phyloP scores from a whole-genome alignment of 2,329 filamentous ascomycete species.

The Monilinia fructigena region DNA sequence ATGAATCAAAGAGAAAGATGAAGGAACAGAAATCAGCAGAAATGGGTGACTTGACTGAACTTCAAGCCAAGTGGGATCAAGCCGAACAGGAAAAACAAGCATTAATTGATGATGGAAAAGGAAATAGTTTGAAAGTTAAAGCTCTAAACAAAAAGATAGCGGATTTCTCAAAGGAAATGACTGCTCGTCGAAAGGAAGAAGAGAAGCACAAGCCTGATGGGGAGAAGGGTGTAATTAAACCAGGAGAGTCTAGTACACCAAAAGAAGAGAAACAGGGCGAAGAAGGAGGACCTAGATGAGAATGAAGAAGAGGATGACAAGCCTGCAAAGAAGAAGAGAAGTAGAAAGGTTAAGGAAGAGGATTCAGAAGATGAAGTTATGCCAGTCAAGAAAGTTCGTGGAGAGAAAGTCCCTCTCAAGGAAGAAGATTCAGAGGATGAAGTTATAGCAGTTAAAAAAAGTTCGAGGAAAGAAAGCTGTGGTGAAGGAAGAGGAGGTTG shows the following conservation, averaged over 20 bases:
- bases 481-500: constrained; percentile 15
- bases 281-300: constrained; percentile 21
- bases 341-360: constrained; percentile 19
- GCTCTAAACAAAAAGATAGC: constrained; percentile 36
- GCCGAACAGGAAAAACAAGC: constrained; percentile 5
- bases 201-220: neutral
- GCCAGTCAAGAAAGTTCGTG: constrained; percentile 37
- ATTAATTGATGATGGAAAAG: constrained; percentile 19
- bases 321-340: constrained; percentile 15
- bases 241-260: constrained; percentile 22
- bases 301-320: constrained; percentile 23
- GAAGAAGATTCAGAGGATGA: constrained; percentile 18
- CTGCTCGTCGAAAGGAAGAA: constrained; percentile 8
- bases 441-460: constrained; percentile 39
- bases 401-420: constrained; percentile 9
- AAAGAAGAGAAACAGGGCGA: constrained; percentile 29
- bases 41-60: constrained; percentile 25
- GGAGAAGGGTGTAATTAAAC: neutral
- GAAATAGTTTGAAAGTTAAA: constrained; percentile 33
- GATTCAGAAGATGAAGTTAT: constrained; percentile 28
- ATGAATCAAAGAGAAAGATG: constrained; percentile 32
- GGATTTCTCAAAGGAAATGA: constrained; percentile 8
- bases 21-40: constrained; percentile 27
- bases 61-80: constrained; percentile 26
- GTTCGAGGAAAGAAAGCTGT: constrained; percentile 1